Conservation (phyloP, 805 yeast species). For the Gaillardinia entomophila region DNA sequence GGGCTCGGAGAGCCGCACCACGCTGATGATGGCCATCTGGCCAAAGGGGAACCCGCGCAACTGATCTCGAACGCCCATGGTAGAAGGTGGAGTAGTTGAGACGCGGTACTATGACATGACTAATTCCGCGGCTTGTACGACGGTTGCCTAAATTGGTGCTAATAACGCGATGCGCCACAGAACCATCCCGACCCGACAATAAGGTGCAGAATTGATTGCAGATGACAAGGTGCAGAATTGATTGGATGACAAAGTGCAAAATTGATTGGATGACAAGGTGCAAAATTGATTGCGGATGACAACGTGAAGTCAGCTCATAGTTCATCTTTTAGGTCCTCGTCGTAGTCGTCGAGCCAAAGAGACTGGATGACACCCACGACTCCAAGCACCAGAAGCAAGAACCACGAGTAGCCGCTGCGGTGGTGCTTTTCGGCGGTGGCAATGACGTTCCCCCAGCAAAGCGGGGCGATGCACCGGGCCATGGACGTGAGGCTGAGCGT, state of each 20-base stretch:
- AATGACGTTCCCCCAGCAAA: constrained; percentile 46
- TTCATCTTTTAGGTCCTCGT: constrained; percentile 15
- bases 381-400: constrained; percentile 18
- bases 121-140: too few species aligned
- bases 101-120: background rate
- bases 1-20: constrained; percentile 14
- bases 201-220: too few species aligned
- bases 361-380: constrained; percentile 13
- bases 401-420: constrained; percentile 28
- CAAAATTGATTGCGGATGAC: too few species aligned
- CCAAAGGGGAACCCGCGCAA: constrained; percentile 13
- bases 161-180: too few species aligned
- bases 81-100: background rate
- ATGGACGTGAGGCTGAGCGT: constrained; percentile 48
- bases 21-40: constrained; percentile 12
- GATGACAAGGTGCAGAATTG: too few species aligned
- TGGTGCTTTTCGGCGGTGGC: constrained; percentile 19
- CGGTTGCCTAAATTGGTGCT: too few species aligned
- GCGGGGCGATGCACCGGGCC: constrained; percentile 55
- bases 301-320: too few species aligned
- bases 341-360: constrained; percentile 18
- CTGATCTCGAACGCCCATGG: constrained; percentile 2
- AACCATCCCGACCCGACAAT: too few species aligned
- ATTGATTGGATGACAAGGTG: too few species aligned
- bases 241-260: too few species aligned